Percentiles rank a stretch among this genome's conserved stretches.
phyloP scores from a whole-genome alignment of 2,329 filamentous ascomycete genomes.

The Epicoccum nigrum region DNA sequence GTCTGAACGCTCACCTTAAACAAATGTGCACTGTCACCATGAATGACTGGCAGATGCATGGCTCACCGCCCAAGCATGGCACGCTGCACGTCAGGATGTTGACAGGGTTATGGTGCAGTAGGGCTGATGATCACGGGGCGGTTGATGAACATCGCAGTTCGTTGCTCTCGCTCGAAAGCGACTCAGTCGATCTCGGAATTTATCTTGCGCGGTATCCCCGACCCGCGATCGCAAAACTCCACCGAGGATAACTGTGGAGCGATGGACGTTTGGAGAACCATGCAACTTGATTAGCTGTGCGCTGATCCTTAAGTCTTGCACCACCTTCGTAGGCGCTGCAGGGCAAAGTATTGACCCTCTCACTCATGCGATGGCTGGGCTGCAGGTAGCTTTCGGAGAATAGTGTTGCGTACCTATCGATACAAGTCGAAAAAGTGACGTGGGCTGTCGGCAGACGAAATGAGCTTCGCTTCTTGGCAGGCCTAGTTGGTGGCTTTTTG shows the following conservation, averaged over 20 bases:
- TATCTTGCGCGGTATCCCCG: conserved; percentile 7
- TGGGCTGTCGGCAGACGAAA: conserved; percentile 14
- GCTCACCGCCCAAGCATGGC: conserved; percentile 8
- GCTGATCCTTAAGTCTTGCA: conserved; percentile 4
- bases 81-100: conserved; percentile 12
- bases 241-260: conserved; percentile 9
- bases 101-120: conserved; percentile 16
- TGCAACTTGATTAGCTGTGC: conserved; percentile 6
- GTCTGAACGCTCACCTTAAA: neutral
- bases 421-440: conserved; percentile 6
- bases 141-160: conserved; percentile 1
- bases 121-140: conserved; percentile 15
- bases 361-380: conserved; percentile 2
- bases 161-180: conserved; percentile 5
- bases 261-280: conserved; percentile 15
- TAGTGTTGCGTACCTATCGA: conserved; percentile 6
- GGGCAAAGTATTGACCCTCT: conserved; percentile 14
- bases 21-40: neutral
- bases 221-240: conserved; percentile 4
- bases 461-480: conserved; percentile 18
- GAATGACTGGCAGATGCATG: neutral
- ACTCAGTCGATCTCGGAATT: conserved; percentile 13
- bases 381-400: conserved; percentile 1
- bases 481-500: conserved; percentile 16
- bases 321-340: conserved; percentile 1